phyloP scores from a whole-genome alignment of 2,329 filamentous ascomycete species.

The Sarocladium oryzae region DNA sequence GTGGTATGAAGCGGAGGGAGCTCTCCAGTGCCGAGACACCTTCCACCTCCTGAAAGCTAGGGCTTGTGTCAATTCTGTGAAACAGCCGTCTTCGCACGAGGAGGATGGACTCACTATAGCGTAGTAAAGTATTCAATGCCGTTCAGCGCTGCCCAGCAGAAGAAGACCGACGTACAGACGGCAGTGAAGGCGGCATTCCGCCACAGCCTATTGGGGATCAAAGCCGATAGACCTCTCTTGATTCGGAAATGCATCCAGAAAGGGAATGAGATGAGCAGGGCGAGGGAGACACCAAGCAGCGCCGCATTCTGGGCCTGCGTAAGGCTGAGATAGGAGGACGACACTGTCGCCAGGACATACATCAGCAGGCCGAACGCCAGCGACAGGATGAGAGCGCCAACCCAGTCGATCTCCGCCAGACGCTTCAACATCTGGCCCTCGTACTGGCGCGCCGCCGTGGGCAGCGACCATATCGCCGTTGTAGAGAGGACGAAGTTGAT shows the following conservation, averaged over 20 bases:
- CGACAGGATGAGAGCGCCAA: conserved; percentile 40
- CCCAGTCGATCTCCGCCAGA: conserved; percentile 44
- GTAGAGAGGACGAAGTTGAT: conserved; percentile 31
- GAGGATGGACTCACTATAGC: conserved; percentile 33
- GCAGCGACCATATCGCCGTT: conserved; percentile 30
- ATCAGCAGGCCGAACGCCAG: conserved; percentile 40
- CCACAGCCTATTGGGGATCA: conserved; percentile 58
- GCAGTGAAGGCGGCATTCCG: conserved; percentile 46
- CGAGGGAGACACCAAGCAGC: conserved; percentile 34
- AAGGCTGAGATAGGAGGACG: conserved; percentile 31
- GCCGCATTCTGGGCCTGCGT: conserved; percentile 33
- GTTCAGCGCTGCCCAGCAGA: conserved; percentile 40
- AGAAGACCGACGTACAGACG: conserved; percentile 43
- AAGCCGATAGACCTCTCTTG: conserved; percentile 37
- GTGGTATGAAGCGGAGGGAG: conserved; percentile 39
- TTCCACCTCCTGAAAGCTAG: conserved; percentile 32
- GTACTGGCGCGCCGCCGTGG: conserved; percentile 14
- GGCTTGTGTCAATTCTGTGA: conserved; percentile 13
- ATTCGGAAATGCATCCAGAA: conserved; percentile 48
- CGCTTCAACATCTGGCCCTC: conserved; percentile 21
- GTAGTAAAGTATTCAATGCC: conserved; percentile 40
- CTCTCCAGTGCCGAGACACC: neutral
- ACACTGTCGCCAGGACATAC: conserved; percentile 42
- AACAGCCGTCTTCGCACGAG: too few relatives aligned
- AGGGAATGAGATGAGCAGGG: conserved; percentile 41